These are phyloP conservation scores for Coemansia sp. DNA, from an alignment of 192 early-diverging fungal genomes.

Conservation along the genomic window DNA sequence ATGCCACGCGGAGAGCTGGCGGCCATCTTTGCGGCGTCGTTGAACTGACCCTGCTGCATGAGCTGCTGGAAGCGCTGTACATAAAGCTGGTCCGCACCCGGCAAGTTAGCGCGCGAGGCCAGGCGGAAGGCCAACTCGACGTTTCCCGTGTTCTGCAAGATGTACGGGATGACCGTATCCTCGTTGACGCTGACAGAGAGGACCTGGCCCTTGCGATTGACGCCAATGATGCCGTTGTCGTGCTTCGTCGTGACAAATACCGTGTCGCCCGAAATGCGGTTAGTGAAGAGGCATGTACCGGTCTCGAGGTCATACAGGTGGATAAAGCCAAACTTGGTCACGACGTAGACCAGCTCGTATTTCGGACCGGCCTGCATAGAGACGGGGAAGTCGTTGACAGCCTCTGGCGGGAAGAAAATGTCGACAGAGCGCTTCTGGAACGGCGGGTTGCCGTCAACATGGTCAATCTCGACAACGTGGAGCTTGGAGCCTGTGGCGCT, in stretches of 20 bases:
- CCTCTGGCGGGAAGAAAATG: conserved; percentile 96
- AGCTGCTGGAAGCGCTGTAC: conserved; percentile 88
- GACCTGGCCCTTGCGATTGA: conserved; percentile 96
- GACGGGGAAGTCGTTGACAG: conserved; percentile 92
- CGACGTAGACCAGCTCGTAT: conserved; percentile 91
- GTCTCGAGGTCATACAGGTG: conserved; percentile 96
- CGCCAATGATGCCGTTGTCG: conserved; percentile 87
- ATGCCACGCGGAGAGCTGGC: conserved; percentile 94
- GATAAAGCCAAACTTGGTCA: conserved; percentile 98
- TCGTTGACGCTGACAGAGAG: conserved; percentile 94
- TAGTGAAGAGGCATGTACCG: conserved; percentile 94
- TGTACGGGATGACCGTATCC: conserved; percentile 86
- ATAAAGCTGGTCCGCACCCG: conserved; percentile 92
- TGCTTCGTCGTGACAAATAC: conserved; percentile 96
- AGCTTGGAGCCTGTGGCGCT: conserved; percentile 82
- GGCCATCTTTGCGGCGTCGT: conserved; percentile 92
- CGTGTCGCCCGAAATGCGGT: conserved; percentile 96
- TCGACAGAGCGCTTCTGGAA: conserved; percentile 91
- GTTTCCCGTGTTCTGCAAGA: conserved; percentile 79
- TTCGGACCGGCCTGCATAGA: conserved; percentile 94
- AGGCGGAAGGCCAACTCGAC: conserved; percentile 86
- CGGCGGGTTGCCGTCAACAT: conserved; percentile 84
- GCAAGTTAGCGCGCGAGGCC: conserved; percentile 85
- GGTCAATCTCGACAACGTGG: conserved; percentile 96
- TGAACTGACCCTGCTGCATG: conserved; percentile 72